Conservation (phyloP, 768 basidiomycete genomes). For the Lenzites betulinus region DNA sequence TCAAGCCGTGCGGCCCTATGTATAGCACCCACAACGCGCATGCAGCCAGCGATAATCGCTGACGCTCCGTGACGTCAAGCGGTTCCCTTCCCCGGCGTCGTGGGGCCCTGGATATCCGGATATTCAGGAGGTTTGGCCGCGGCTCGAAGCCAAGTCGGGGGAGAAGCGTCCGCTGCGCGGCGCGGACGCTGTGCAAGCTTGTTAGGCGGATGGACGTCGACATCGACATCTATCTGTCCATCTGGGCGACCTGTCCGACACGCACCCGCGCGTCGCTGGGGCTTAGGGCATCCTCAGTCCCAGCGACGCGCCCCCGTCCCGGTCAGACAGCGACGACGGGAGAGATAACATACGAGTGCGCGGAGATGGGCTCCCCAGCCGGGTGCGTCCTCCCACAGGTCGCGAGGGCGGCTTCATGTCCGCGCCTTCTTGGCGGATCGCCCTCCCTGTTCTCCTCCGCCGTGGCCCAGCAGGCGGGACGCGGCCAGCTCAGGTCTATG, state of each 20-base stretch:
- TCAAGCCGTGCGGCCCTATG: not conserved
- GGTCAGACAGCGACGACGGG: not conserved
- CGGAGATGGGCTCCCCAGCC: not conserved
- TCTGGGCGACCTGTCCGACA: too few species aligned
- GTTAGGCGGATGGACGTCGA: not conserved
- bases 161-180: not conserved
- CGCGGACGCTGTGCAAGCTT: slow-evolving; percentile 7
- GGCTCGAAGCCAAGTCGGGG: not conserved
- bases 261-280: too few species aligned
- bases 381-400: not conserved
- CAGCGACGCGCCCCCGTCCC: not conserved
- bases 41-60: not conserved
- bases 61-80: slow-evolving; percentile 7
- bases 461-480: too few species aligned
- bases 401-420: slow-evolving; percentile 4
- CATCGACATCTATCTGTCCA: not conserved
- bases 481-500: too few species aligned
- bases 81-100: not conserved
- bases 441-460: too few species aligned
- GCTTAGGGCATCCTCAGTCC: too few species aligned
- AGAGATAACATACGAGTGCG: too few species aligned
- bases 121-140: not conserved
- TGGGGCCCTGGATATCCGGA: not conserved
- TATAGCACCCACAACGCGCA: not conserved
- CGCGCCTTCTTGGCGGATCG: not conserved